Percentiles rank a stretch among this genome's conserved stretches.
Evolutionary conservation across 176 grass and related monocot genomes (phyloP).

Genomic region (Echinochloa phyllopogon): DNA sequence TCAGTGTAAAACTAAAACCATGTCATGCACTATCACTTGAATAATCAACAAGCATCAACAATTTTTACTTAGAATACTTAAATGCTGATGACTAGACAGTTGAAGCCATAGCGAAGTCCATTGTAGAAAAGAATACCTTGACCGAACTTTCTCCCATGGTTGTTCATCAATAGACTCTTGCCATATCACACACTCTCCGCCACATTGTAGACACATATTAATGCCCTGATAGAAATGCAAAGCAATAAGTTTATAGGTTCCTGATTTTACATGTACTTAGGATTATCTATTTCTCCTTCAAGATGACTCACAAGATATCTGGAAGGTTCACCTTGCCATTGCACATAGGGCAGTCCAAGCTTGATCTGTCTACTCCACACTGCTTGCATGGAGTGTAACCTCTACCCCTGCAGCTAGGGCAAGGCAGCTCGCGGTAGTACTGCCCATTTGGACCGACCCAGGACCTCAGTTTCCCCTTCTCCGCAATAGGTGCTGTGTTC

Average conservation of each 20-base stretch:
- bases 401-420: constrained; percentile 81
- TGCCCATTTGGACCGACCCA: constrained; percentile 98
- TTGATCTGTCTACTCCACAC: constrained; percentile 85
- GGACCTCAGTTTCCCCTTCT: constrained; percentile 70
- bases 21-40: neutral
- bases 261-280: constrained; percentile 1
- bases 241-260: constrained; percentile 13
- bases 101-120: neutral
- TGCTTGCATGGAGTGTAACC: constrained; percentile 83
- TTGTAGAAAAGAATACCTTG: constrained; percentile 56
- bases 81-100: constrained; percentile 11
- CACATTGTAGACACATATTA: constrained; percentile 69
- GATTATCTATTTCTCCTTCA: neutral
- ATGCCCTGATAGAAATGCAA: constrained; percentile 68
- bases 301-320: constrained; percentile 20
- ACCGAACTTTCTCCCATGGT: constrained; percentile 87
- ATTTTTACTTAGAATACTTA: neutral
- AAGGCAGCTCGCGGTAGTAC: constrained; percentile 89
- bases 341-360: constrained; percentile 74
- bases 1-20: constrained; percentile 1
- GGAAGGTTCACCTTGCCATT: constrained; percentile 76
- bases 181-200: constrained; percentile 96
- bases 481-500: constrained; percentile 47
- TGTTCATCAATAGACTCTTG: constrained; percentile 93
- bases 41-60: neutral